Evolutionary conservation across 192 early-diverging fungal species (phyloP).

Genomic region (Jimgerdemannia flammicorona): DNA sequence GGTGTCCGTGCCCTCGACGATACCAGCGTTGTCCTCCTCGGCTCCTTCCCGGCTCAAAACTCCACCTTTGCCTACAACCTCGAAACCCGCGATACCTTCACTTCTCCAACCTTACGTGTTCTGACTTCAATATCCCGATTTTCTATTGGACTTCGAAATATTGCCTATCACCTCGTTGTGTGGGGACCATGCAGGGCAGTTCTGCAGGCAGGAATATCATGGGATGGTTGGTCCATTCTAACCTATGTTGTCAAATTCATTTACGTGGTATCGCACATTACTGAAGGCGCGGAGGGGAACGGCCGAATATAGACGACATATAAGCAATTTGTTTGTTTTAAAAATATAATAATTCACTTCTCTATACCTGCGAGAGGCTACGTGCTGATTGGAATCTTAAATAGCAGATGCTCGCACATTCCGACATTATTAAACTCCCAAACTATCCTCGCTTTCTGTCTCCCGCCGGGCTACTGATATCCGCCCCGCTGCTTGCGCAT

Average conservation of each 20-base stretch:
- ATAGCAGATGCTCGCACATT: too few species aligned
- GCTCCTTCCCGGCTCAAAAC: not conserved
- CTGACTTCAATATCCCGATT: constrained; percentile 41
- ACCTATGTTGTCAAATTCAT: too few species aligned
- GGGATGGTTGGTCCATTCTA: not conserved
- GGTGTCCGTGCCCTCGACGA: constrained; percentile 5
- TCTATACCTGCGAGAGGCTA: too few species aligned
- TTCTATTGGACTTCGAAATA: constrained; percentile 72
- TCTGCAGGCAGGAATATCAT: constrained; percentile 69
- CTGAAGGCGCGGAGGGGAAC: too few species aligned
- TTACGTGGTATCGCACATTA: too few species aligned
- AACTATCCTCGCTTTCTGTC: too few species aligned
- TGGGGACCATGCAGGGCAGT: constrained; percentile 58
- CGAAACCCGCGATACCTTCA: not conserved
- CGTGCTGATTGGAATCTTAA: too few species aligned
- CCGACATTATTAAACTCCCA: too few species aligned
- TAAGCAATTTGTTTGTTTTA: too few species aligned
- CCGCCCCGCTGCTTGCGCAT: not conserved
- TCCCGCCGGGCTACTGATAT: too few species aligned
- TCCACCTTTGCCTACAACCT: constrained; percentile 11
- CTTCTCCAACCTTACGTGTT: constrained; percentile 43
- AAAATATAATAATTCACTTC: too few species aligned
- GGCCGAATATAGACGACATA: too few species aligned
- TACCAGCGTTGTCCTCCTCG: not conserved
- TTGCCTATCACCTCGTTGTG: constrained; percentile 56